Percentiles rank a stretch among this genome's conserved stretches.
These are phyloP conservation scores for Ceratocystis colombiana DNA, from an alignment of 2,329 filamentous ascomycete species.

Conservation along the genomic window DNA sequence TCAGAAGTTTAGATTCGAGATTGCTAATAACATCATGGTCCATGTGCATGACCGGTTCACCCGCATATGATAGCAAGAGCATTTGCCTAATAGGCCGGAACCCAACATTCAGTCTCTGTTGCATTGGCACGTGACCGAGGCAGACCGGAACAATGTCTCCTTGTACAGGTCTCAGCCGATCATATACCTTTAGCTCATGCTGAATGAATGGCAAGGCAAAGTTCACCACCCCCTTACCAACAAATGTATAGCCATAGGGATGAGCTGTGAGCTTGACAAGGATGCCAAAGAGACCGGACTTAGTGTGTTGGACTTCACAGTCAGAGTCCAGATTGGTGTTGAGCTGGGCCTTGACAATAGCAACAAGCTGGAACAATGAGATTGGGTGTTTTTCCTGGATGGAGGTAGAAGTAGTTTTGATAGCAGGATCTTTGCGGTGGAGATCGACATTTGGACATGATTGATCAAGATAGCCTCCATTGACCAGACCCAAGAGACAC, in stretches of 20 bases:
- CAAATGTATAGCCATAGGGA: conserved; percentile 6
- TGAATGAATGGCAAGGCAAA: background rate
- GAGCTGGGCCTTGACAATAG: background rate
- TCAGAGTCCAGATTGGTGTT: background rate
- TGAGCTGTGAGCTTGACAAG: conserved; percentile 8
- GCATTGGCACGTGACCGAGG: background rate
- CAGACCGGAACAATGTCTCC: background rate
- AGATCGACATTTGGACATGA: background rate
- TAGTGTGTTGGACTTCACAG: background rate
- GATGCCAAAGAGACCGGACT: background rate
- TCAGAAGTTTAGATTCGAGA: no score
- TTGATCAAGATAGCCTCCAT: background rate
- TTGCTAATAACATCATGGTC: no score
- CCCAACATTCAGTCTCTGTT: no score
- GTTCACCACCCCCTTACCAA: background rate
- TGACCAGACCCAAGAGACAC: conserved; percentile 1
- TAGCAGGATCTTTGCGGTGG: background rate
- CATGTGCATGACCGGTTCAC: no score
- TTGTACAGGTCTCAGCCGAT: background rate
- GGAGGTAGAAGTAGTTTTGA: no score
- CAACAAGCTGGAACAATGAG: no score
- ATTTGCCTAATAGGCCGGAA: no score
- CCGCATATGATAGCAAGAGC: no score
- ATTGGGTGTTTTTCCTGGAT: background rate
- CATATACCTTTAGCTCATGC: background rate